These are phyloP conservation scores for Claviceps pusilla DNA, from an alignment of 2,329 filamentous ascomycete species.

Conservation along the genomic window DNA sequence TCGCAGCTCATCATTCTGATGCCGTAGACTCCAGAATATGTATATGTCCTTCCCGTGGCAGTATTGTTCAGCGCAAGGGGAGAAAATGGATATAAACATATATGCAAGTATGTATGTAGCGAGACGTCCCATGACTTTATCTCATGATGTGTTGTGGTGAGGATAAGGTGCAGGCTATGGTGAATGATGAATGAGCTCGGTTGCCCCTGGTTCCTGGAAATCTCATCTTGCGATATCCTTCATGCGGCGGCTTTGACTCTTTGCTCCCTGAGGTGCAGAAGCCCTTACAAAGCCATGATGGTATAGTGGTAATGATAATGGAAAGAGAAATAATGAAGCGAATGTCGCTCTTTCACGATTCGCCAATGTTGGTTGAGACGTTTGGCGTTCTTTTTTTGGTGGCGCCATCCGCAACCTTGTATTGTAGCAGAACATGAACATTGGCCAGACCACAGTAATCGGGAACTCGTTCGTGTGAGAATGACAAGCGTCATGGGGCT, in stretches of 20 bases:
- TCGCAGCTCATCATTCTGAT: neutral
- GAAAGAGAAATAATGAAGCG: neutral
- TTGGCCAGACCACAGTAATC: neutral
- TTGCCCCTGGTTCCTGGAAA: too few relatives aligned
- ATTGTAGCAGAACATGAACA: neutral
- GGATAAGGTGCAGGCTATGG: neutral
- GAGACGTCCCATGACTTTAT: neutral
- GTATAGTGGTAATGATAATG: too few relatives aligned
- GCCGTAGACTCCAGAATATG: neutral
- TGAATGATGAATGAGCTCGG: neutral
- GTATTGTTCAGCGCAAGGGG: neutral
- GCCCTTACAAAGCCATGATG: too few relatives aligned
- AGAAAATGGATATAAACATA: neutral
- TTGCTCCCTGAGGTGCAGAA: too few relatives aligned
- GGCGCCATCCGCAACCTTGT: neutral
- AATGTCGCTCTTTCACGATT: neutral
- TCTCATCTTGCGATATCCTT: neutral
- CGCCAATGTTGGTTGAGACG: neutral
- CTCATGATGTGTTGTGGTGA: neutral
- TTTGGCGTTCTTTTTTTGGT: neutral
- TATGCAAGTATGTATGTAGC: neutral
- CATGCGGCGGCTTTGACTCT: too few relatives aligned
- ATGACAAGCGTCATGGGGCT: neutral
- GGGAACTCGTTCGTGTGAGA: neutral
- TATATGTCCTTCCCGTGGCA: neutral